Percentiles rank a stretch among this genome's conserved stretches.
phyloP scores from a whole-genome alignment of 192 early-diverging fungal genomes.

The Blastocladiella britannica region DNA sequence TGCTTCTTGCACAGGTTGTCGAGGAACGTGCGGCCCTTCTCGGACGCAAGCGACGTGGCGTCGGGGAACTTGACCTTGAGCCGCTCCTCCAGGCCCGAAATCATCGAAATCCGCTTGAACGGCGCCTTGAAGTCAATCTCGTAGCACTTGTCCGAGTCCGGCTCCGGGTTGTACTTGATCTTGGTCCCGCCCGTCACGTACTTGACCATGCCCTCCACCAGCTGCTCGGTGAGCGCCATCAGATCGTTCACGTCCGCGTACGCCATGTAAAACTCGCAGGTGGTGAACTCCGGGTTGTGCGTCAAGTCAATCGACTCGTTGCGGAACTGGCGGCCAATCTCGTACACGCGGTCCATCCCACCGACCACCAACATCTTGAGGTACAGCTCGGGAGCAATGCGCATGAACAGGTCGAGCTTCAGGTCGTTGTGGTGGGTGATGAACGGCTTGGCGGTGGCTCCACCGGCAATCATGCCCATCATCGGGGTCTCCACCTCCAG shows the following conservation, averaged over 20 bases:
- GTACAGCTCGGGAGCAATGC: slow-evolving; percentile 91
- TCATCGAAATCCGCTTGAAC: slow-evolving; percentile 86
- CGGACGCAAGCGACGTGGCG: slow-evolving; percentile 55
- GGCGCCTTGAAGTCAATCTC: slow-evolving; percentile 93
- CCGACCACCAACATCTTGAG: slow-evolving; percentile 97
- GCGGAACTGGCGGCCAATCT: slow-evolving; percentile 98
- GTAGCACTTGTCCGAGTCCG: slow-evolving; percentile 48
- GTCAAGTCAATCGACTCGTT: slow-evolving; percentile 97
- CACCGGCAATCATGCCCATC: slow-evolving; percentile 98
- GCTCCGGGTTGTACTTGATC: slow-evolving; percentile 85
- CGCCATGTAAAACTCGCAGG: slow-evolving; percentile 99
- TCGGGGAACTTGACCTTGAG: slow-evolving; percentile 81
- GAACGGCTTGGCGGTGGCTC: slow-evolving; percentile 98
- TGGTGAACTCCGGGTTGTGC: slow-evolving; percentile 99
- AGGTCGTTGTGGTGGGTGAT: slow-evolving; percentile 98
- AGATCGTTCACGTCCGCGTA: slow-evolving; percentile 95
- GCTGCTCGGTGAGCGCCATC: slow-evolving; percentile 81
- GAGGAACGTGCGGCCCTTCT: slow-evolving; percentile 73
- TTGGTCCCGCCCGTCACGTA: slow-evolving; percentile 72
- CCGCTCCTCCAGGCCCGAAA: slow-evolving; percentile 71
- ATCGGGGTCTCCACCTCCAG: slow-evolving; percentile 99
- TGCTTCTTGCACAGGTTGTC: slow-evolving; percentile 82
- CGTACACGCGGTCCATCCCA: slow-evolving; percentile 94
- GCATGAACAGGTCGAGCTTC: slow-evolving; percentile 96
- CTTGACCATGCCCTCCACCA: slow-evolving; percentile 85